Conservation (phyloP, 495 filamentous ascomycete species). For the Penicillium robsamsonii region DNA sequence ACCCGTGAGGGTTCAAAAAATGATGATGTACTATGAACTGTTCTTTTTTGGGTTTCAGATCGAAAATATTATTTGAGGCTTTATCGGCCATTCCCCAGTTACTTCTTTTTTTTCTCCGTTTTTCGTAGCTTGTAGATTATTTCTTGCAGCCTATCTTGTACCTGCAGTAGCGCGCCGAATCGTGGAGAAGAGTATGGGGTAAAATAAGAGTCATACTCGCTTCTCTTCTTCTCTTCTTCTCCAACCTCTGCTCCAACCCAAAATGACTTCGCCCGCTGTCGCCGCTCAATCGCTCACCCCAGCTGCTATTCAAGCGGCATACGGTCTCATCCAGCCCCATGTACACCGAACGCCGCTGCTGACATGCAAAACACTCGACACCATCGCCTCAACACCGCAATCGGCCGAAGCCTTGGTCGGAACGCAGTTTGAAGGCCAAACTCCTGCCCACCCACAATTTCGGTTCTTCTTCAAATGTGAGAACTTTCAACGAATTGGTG, state of each 20-base stretch:
- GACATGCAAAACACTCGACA: slow-evolving; percentile 70
- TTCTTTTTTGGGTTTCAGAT: slow-evolving; percentile 31
- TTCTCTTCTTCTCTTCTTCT: not conserved
- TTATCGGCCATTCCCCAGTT: slow-evolving; percentile 11
- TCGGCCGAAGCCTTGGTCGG: slow-evolving; percentile 48
- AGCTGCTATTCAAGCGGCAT: slow-evolving; percentile 64
- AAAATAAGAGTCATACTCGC: slow-evolving; percentile 6
- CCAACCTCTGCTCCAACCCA: not conserved
- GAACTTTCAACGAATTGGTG: slow-evolving; percentile 86
- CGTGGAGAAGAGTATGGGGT: slow-evolving; percentile 16
- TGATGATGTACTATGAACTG: slow-evolving; percentile 48
- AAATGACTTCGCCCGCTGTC: slow-evolving; percentile 29
- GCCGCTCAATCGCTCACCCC: slow-evolving; percentile 63
- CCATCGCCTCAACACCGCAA: slow-evolving; percentile 71
- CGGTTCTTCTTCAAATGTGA: slow-evolving; percentile 95
- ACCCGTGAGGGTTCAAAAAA: slow-evolving; percentile 37
- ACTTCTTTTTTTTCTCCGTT: not conserved
- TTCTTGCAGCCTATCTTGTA: too few species aligned
- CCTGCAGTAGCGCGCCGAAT: not conserved
- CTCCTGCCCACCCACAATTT: slow-evolving; percentile 61
- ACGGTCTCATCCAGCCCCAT: slow-evolving; percentile 66
- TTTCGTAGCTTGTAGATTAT: too few species aligned
- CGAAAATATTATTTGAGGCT: slow-evolving; percentile 23
- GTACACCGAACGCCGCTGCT: slow-evolving; percentile 83
- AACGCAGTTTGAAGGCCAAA: slow-evolving; percentile 56